phyloP scores from a whole-genome alignment of 2,329 filamentous ascomycete genomes.

The Coniella lustricola region DNA sequence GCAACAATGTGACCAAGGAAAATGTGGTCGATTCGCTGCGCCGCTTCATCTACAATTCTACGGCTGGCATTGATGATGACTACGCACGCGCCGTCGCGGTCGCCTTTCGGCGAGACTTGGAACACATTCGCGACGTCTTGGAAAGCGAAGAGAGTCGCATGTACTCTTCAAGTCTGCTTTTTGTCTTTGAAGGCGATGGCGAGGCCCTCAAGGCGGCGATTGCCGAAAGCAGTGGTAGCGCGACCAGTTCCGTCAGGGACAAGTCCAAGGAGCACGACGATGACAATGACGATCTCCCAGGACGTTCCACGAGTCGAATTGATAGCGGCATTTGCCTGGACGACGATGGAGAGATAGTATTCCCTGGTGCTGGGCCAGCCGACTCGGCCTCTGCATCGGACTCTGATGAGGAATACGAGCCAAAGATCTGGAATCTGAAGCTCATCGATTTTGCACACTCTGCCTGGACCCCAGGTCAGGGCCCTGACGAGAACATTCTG shows the following conservation, averaged over 20 bases:
- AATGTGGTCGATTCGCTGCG: constrained; percentile 50
- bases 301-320: constrained; percentile 37
- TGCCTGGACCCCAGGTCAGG: constrained; percentile 69
- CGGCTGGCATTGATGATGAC: constrained; percentile 52
- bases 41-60: constrained; percentile 51
- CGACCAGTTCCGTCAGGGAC: constrained; percentile 49
- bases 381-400: constrained; percentile 39
- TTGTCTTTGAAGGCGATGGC: constrained; percentile 59
- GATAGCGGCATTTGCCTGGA: constrained; percentile 50
- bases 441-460: constrained; percentile 98
- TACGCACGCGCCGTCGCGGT: constrained; percentile 48
- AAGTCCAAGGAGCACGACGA: constrained; percentile 15
- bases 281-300: constrained; percentile 19
- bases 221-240: constrained; percentile 43
- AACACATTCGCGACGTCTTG: constrained; percentile 46
- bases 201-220: constrained; percentile 44
- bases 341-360: constrained; percentile 31
- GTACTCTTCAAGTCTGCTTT: constrained; percentile 56
- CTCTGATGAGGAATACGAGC: constrained; percentile 50
- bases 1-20: constrained; percentile 41
- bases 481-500: constrained; percentile 79
- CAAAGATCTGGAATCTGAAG: constrained; percentile 70
- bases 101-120: constrained; percentile 47
- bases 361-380: constrained; percentile 17
- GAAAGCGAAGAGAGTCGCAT: constrained; percentile 52